phyloP scores from a whole-genome alignment of 169 alveolate genomes.

The Cryptosporidium viatorum region DNA sequence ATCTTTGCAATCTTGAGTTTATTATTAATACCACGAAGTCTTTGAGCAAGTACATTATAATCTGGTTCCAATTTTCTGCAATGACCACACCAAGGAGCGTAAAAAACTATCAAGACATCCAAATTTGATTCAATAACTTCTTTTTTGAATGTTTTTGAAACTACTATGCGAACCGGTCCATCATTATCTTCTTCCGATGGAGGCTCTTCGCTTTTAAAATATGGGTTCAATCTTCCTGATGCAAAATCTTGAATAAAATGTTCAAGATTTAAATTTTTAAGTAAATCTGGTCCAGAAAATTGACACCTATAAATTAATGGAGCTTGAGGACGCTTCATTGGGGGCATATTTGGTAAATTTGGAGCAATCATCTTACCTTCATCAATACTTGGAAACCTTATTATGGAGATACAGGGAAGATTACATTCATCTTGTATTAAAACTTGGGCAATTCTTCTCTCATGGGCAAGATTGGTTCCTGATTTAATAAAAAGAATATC shows the following conservation, averaged over 20 bases:
- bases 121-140: conserved; percentile 52
- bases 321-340: conserved; percentile 50
- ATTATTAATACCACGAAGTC: conserved; percentile 49
- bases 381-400: conserved; percentile 21
- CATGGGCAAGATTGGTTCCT: conserved; percentile 52
- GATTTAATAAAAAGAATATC: conserved; percentile 33
- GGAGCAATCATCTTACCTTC: conserved; percentile 12
- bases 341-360: conserved; percentile 25
- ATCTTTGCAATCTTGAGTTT: conserved; percentile 72
- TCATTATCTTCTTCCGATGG: conserved; percentile 62
- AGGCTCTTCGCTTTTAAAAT: conserved; percentile 73
- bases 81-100: conserved; percentile 92
- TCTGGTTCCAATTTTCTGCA: conserved; percentile 89
- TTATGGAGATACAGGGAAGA: conserved; percentile 41
- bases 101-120: conserved; percentile 84
- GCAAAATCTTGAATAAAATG: conserved; percentile 48
- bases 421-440: conserved; percentile 23
- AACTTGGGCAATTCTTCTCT: conserved; percentile 65
- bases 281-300: conserved; percentile 16
- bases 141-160: conserved; percentile 64
- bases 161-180: conserved; percentile 69
- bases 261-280: conserved; percentile 37
- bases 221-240: conserved; percentile 66
- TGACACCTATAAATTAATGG: conserved; percentile 46
- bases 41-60: conserved; percentile 77